Conservation (phyloP, 1,284 basidiomycete species). For the Ustilago hordei region DNA sequence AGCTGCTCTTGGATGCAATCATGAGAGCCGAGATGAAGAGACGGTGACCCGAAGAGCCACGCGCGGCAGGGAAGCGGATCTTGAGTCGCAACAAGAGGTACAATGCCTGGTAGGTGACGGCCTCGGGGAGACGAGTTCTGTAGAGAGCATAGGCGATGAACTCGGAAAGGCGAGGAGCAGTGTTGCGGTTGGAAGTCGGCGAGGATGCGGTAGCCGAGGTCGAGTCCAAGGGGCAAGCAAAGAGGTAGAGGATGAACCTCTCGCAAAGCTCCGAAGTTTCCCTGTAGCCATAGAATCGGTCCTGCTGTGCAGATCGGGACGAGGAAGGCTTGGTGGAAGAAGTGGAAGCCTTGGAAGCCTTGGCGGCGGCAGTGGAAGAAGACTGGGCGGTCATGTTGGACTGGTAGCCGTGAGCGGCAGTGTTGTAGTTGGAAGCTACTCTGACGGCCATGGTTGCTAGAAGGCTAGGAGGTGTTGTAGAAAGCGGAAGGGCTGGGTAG, state of each 20-base stretch:
- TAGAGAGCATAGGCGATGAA: constrained; percentile 70
- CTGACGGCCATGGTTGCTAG: constrained; percentile 40
- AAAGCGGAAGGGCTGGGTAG: neutral
- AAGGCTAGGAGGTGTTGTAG: neutral
- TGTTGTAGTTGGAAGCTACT: constrained; percentile 36
- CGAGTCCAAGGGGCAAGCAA: constrained; percentile 64
- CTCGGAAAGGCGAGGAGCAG: constrained; percentile 65
- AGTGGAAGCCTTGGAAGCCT: constrained; percentile 15
- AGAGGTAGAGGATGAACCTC: constrained; percentile 63
- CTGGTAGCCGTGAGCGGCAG: constrained; percentile 36
- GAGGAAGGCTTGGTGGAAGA: constrained; percentile 31
- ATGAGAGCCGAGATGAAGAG: constrained; percentile 69
- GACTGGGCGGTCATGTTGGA: constrained; percentile 26
- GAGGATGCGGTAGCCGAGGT: constrained; percentile 55
- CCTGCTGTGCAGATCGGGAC: constrained; percentile 37
- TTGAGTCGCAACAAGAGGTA: constrained; percentile 67
- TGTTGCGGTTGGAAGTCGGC: constrained; percentile 28
- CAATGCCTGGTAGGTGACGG: constrained; percentile 66
- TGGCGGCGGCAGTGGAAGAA: constrained; percentile 3
- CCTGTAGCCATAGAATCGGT: constrained; percentile 64
- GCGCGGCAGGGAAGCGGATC: constrained; percentile 66
- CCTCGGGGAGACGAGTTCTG: constrained; percentile 65
- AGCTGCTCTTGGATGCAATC: constrained; percentile 68
- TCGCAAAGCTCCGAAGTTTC: constrained; percentile 63
- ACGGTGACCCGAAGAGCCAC: constrained; percentile 69